Conservation (phyloP, 805 yeast genomes). For the Naumovozyma baii region DNA sequence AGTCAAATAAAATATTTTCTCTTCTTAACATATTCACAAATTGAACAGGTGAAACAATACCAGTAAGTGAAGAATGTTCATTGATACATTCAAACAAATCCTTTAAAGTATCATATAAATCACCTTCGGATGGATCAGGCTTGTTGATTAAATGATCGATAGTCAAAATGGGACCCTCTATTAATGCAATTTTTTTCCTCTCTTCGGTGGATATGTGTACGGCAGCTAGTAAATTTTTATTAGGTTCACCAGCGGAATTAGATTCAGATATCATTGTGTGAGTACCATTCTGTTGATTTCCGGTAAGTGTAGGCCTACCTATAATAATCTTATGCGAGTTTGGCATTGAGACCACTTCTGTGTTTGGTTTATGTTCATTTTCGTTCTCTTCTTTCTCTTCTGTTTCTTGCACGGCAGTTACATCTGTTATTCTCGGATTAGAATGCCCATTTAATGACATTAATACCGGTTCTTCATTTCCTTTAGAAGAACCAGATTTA, state of each 20-base stretch:
- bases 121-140: conserved; percentile 10
- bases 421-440: too few species aligned
- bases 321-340: neutral
- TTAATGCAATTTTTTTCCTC: conserved; percentile 68
- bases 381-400: neutral
- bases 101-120: conserved; percentile 56
- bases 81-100: conserved; percentile 78
- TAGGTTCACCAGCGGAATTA: too few species aligned
- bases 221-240: neutral
- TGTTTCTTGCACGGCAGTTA: neutral
- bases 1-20: conserved; percentile 77
- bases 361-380: neutral
- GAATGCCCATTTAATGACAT: too few species aligned
- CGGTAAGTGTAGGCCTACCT: neutral
- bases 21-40: conserved; percentile 68
- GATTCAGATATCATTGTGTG: neutral
- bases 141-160: conserved; percentile 50
- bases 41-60: conserved; percentile 75
- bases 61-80: conserved; percentile 58
- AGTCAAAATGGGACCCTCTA: conserved; percentile 75
- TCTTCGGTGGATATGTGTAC: conserved; percentile 44
- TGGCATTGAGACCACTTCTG: neutral
- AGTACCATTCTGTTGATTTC: neutral
- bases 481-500: neutral
- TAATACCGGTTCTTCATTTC: neutral